A percentile compares a stretch with the other conserved stretches of the same genome.
phyloP scores from a whole-genome alignment of 352 stramenopile genomes.

The Phytophthora citricola region DNA sequence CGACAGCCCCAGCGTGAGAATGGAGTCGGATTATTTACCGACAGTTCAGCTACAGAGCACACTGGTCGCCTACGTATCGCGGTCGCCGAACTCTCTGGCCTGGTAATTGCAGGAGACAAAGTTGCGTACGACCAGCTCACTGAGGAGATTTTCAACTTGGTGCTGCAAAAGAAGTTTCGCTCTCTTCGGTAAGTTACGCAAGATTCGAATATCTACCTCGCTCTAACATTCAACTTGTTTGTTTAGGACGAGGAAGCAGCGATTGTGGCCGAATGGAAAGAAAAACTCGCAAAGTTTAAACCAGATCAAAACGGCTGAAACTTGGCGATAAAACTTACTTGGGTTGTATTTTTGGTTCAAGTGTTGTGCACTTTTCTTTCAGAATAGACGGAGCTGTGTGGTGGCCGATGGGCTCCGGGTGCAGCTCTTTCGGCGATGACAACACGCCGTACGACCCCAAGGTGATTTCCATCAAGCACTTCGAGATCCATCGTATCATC shows the following conservation, averaged over 20 bases:
- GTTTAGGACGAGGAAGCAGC: slow-evolving; percentile 25
- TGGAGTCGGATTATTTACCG: slow-evolving; percentile 20
- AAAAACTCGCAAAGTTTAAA: slow-evolving; percentile 1
- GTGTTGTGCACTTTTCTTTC: not conserved
- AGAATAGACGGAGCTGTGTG: not conserved
- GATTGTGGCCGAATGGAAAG: slow-evolving; percentile 28
- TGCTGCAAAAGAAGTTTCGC: slow-evolving; percentile 59
- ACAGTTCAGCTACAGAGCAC: not conserved
- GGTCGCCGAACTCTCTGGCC: slow-evolving; percentile 64
- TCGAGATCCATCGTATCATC: slow-evolving; percentile 72
- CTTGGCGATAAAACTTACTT: no score
- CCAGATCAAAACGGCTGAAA: no score
- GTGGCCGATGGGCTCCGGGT: slow-evolving; percentile 51
- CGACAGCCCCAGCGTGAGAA: slow-evolving; percentile 65
- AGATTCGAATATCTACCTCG: no score
- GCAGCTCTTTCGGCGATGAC: slow-evolving; percentile 30
- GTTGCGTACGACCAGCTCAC: slow-evolving; percentile 41
- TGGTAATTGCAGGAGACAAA: slow-evolving; percentile 52
- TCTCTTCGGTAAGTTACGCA: slow-evolving; percentile 44
- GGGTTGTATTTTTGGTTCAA: slow-evolving; percentile 17
- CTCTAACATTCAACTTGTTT: no score
- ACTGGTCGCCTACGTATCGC: slow-evolving; percentile 52
- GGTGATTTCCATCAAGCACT: slow-evolving; percentile 62
- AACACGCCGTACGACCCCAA: slow-evolving; percentile 39
- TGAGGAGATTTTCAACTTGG: slow-evolving; percentile 45